Base-by-base conservation (phyloP, 768 basidiomycete species). In the Amanita phalloides region DNA sequence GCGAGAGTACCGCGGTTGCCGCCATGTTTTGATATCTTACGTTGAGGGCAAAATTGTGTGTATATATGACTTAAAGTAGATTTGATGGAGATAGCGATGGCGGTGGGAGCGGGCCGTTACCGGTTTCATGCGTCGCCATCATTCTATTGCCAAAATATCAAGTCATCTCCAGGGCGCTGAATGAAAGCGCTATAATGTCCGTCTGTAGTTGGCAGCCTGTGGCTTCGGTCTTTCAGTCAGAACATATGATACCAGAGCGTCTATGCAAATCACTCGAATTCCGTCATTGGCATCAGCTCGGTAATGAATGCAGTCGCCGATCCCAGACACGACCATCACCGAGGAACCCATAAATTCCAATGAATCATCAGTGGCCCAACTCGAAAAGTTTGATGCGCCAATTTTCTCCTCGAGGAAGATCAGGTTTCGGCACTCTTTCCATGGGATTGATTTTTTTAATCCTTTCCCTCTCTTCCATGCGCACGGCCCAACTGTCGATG, bases 1-100 rank as follows among this genome's bases (percentile, higher is more conserved):
- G 84, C 58, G 81, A 71, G 60, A 80, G 73, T 48, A 79, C 74
- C 66, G 81, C 71, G 84, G 86, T 86, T 28, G 48, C 36, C 14
- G 51, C 36, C 23, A 53, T 37, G 48, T 8, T 11, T 5, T 25
- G 13, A 23, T 25, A 32, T 26, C 26, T 30, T 14, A 30, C 25
- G 17, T 30, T 30, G n/a, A 30, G 7, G 44, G 17, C 4, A 33
- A 13, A 4, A 11, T 10, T 32, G 14, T 32, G 14, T n/a, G 43
- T 30, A 32, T 45, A 45, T 45, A 45, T 30, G 44, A 45, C 44
- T n/a, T 14, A 30, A 45, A 23, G 21, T 32, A n/a, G 28, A 30
- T 28, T n/a, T 45, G 44, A 45, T 45, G 26, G 44, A 30, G 43
- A 44, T 26, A 44, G 43, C 43, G 17, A 11, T 32, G 32, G 26